Conservation (phyloP, 164 flowering plant species). For the Santalum album region DNA sequence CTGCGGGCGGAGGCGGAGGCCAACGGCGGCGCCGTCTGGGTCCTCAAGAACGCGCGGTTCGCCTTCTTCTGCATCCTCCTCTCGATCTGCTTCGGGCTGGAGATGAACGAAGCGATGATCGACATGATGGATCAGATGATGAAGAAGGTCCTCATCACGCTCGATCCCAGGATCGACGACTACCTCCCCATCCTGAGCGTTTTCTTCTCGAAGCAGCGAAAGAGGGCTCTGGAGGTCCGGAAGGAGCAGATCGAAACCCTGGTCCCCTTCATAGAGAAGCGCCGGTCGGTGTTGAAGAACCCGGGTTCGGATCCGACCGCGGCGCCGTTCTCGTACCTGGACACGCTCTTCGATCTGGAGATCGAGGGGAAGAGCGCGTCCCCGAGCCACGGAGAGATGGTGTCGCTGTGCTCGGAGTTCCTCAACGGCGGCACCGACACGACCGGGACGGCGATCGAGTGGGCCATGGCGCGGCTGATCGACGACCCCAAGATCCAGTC, state of each 20-base stretch:
- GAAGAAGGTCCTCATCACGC: conserved; percentile 52
- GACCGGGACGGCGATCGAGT: conserved; percentile 79
- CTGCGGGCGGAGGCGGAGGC: conserved; percentile 42
- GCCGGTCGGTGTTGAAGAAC: conserved; percentile 31
- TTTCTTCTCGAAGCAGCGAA: conserved; percentile 61
- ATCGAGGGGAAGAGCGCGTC: conserved; percentile 55
- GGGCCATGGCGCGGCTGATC: conserved; percentile 77
- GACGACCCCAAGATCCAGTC: conserved; percentile 55
- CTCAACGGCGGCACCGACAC: conserved; percentile 97
- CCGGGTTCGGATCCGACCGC: conserved; percentile 28
- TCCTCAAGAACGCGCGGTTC: conserved; percentile 67
- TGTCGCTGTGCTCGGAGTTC: conserved; percentile 84
- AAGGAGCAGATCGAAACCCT: conserved; percentile 53
- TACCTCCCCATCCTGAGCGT: conserved; percentile 66
- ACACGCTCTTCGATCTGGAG: conserved; percentile 69
- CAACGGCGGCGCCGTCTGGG: conserved; percentile 51
- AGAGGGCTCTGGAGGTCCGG: conserved; percentile 45
- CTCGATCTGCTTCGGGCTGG: conserved; percentile 82
- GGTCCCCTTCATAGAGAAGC: conserved; percentile 44
- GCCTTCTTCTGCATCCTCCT: conserved; percentile 76
- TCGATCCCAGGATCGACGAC: conserved; percentile 77
- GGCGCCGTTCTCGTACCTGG: conserved; percentile 65
- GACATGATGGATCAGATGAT: conserved; percentile 51
- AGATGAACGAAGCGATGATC: conserved; percentile 57
- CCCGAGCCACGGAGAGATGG: conserved; percentile 54